phyloP scores from a whole-genome alignment of 768 basidiomycete genomes.

The Podaxis rugospora region DNA sequence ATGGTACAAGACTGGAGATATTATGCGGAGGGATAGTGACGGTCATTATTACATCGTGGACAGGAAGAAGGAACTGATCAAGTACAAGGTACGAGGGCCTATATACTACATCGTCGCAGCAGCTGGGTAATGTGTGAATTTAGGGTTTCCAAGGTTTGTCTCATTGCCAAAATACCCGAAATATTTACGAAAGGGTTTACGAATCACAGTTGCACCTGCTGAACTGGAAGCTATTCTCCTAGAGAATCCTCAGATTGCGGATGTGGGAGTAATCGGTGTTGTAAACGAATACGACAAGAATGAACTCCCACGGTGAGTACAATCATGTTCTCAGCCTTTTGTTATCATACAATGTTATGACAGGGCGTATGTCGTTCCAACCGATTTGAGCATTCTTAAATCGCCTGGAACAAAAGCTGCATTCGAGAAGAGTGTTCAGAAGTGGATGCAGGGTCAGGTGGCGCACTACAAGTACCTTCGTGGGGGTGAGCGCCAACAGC shows the following conservation, averaged over 20 bases:
- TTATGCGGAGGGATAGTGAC: constrained; percentile 50
- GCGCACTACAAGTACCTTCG: constrained; percentile 58
- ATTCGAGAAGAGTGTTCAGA: constrained; percentile 39
- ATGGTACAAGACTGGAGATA: constrained; percentile 75
- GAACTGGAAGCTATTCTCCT: constrained; percentile 63
- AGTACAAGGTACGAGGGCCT: constrained; percentile 40
- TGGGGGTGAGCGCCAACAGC: constrained; percentile 36
- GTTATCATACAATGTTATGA: not conserved
- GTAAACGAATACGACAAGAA: constrained; percentile 47
- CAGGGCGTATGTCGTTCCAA: constrained; percentile 46
- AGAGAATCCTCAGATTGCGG: constrained; percentile 54
- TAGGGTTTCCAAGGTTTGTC: constrained; percentile 22
- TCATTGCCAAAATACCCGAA: not conserved
- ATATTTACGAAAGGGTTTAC: not conserved
- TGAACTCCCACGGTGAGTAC: constrained; percentile 57
- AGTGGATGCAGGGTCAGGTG: constrained; percentile 53
- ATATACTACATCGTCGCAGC: not conserved
- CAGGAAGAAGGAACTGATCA: constrained; percentile 54
- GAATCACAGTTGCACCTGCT: constrained; percentile 52
- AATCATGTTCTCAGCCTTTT: not conserved
- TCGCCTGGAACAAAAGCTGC: constrained; percentile 19
- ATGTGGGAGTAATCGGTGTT: constrained; percentile 65
- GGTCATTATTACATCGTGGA: constrained; percentile 61
- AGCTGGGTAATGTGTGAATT: not conserved
- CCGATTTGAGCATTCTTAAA: constrained; percentile 16